These are phyloP conservation scores for Dovyalis caffra DNA, from an alignment of 345 rosid genomes.

Conservation along the genomic window DNA sequence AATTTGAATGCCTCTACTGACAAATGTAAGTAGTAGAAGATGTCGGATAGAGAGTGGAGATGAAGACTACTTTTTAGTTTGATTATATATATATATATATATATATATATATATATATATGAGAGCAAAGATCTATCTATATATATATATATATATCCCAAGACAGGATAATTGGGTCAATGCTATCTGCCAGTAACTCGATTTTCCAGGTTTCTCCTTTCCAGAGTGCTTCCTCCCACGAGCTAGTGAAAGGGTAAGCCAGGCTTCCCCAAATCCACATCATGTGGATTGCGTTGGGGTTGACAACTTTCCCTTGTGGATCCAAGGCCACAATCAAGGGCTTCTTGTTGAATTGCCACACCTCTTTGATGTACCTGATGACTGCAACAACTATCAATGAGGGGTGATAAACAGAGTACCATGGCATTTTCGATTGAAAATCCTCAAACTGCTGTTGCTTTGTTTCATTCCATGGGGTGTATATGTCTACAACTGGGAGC, in stretches of 20 bases:
- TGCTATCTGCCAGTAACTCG: conserved; percentile 50
- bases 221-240: conserved; percentile 60
- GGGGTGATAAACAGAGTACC: conserved; percentile 72
- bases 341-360: conserved; percentile 64
- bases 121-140: neutral
- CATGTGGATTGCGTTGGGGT: conserved; percentile 78
- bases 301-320: conserved; percentile 68
- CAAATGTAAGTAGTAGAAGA: neutral
- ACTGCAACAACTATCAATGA: conserved; percentile 45
- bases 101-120: neutral
- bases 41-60: neutral
- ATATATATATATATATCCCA: conserved; percentile 36
- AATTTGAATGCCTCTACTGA: neutral
- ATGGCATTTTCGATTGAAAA: conserved; percentile 58
- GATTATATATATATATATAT: neutral
- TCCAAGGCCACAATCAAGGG: conserved; percentile 77
- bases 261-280: conserved; percentile 74
- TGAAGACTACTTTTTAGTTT: neutral
- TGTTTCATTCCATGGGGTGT: conserved; percentile 40
- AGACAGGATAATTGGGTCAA: conserved; percentile 39
- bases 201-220: conserved; percentile 57
- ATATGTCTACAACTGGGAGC: conserved; percentile 64
- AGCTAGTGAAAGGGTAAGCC: conserved; percentile 74
- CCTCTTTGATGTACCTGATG: conserved; percentile 51
- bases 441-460: conserved; percentile 47